Conservation (phyloP, 768 basidiomycete genomes). For the Trametes gibbosa region DNA sequence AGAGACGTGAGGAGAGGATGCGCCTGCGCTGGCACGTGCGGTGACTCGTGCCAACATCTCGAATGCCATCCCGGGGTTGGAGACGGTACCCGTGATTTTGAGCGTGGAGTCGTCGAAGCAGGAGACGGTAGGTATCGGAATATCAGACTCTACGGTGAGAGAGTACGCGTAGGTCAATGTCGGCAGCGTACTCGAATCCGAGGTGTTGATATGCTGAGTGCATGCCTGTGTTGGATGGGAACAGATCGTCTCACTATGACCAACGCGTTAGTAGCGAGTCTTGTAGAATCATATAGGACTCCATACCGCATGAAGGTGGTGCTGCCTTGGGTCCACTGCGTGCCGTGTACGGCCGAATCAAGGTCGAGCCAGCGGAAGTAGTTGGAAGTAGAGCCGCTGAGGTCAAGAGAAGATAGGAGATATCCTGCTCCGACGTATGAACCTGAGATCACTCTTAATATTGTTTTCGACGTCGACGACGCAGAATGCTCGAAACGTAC, state of each 20-base stretch:
- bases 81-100: slow-evolving; percentile 48
- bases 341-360: slow-evolving; percentile 55
- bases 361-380: slow-evolving; percentile 71
- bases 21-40: slow-evolving; percentile 24
- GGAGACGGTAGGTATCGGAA: slow-evolving; percentile 57
- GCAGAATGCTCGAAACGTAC: slow-evolving; percentile 31
- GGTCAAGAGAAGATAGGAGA: slow-evolving; percentile 49
- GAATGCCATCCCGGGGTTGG: slow-evolving; percentile 63
- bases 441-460: slow-evolving; percentile 39
- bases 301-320: slow-evolving; percentile 49
- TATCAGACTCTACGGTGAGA: slow-evolving; percentile 40
- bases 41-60: slow-evolving; percentile 58
- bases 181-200: slow-evolving; percentile 33
- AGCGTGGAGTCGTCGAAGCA: slow-evolving; percentile 58
- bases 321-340: slow-evolving; percentile 57
- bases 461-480: background rate
- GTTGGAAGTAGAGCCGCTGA: slow-evolving; percentile 28
- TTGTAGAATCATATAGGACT: background rate
- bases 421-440: slow-evolving; percentile 69
- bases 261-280: background rate
- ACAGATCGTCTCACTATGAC: slow-evolving; percentile 55
- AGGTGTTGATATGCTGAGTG: slow-evolving; percentile 50
- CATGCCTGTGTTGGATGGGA: slow-evolving; percentile 64
- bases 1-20: slow-evolving; percentile 20
- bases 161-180: slow-evolving; percentile 46